phyloP scores from a whole-genome alignment of 371 early-diverging fungal genomes.

The Zopfochytrium polystomum region DNA sequence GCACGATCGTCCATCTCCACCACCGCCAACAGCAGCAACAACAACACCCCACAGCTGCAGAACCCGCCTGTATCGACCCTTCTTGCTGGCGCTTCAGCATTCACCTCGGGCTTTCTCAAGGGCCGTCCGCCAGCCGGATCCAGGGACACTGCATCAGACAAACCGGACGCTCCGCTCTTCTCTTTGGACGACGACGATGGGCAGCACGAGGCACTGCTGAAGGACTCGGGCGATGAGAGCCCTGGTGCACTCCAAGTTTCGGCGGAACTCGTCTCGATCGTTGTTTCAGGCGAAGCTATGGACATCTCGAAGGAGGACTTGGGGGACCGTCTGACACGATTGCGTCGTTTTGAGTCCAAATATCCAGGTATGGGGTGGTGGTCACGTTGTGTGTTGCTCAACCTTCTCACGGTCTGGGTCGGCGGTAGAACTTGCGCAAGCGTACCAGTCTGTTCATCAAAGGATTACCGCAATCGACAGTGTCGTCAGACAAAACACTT shows the following conservation, averaged over 20 bases:
- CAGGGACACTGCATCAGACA: neutral
- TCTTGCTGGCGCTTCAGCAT: neutral
- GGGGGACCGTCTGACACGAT: neutral
- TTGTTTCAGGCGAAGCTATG: no score
- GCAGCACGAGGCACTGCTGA: no score
- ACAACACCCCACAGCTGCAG: no score
- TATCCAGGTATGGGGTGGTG: neutral
- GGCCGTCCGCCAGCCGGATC: neutral
- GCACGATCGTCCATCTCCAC: no score
- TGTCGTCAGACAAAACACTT: neutral
- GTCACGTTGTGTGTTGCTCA: no score
- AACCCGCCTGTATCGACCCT: neutral
- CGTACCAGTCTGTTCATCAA: neutral
- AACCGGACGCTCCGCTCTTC: neutral
- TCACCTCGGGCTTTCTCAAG: neutral
- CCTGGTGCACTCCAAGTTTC: no score
- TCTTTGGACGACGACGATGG: neutral
- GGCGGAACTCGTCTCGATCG: no score
- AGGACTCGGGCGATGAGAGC: no score
- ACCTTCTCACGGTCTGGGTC: no score
- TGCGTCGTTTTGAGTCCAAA: neutral
- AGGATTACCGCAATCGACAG: neutral
- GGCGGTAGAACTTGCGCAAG: neutral
- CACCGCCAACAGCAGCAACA: no score
- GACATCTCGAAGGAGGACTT: neutral